Conservation (phyloP, 257 asterid genomes). For the Echium plantagineum region DNA sequence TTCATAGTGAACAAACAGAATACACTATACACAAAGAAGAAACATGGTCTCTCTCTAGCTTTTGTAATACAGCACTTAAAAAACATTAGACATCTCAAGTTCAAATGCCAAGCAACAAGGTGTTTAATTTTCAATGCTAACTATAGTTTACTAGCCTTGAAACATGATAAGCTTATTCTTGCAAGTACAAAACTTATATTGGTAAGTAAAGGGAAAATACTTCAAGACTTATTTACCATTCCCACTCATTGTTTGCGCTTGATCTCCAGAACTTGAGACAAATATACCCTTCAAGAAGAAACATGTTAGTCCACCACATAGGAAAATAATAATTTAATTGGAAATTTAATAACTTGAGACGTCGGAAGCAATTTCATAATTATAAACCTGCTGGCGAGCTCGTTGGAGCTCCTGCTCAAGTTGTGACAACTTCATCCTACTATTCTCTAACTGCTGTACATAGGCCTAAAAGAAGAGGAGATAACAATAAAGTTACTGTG, state of each 20-base stretch:
- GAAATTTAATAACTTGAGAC: neutral
- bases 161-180: neutral
- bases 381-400: slow-evolving; percentile 89
- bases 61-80: neutral
- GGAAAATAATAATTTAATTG: neutral
- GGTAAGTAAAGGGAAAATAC: slow-evolving; percentile 9
- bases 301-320: slow-evolving; percentile 6
- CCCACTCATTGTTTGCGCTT: slow-evolving; percentile 79
- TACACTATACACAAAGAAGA: neutral
- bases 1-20: neutral
- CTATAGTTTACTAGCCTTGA: neutral
- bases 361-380: slow-evolving; percentile 5
- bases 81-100: neutral
- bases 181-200: neutral
- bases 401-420: slow-evolving; percentile 99
- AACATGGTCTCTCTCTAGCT: neutral
- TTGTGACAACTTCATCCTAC: slow-evolving; percentile 97
- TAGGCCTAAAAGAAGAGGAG: slow-evolving; percentile 46
- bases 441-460: slow-evolving; percentile 95
- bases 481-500: neutral
- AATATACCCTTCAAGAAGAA: slow-evolving; percentile 59
- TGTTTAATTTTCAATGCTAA: neutral
- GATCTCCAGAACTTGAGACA: slow-evolving; percentile 95
- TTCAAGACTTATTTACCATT: slow-evolving; percentile 49
- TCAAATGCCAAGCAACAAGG: neutral